A percentile compares a stretch with the other conserved stretches of the same genome.
Evolutionary conservation across 345 rosid species (phyloP).

Genomic region (Eucalyptus curtisii): DNA sequence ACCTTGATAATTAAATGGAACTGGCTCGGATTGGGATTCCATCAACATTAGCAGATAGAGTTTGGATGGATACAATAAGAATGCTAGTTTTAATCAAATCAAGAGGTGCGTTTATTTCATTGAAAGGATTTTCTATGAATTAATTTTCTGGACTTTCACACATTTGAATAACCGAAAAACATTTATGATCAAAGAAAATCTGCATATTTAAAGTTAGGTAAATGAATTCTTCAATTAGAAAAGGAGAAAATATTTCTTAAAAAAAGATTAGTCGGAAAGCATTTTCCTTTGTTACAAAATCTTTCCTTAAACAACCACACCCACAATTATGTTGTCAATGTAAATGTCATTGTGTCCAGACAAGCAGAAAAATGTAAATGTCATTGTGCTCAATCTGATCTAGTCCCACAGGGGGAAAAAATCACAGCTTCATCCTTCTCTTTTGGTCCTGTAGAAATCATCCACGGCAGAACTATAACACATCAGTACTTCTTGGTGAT

Average conservation of each 20-base stretch:
- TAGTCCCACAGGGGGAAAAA: not conserved
- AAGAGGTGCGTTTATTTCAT: not conserved
- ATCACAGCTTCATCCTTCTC: not conserved
- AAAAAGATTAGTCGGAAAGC: rapidly evolving
- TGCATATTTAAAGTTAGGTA: not conserved
- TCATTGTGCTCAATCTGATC: not conserved
- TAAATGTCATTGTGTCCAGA: rapidly evolving
- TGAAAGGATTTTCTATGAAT: rapidly evolving
- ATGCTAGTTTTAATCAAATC: not conserved
- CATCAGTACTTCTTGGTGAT: not conserved
- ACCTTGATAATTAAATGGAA: not conserved
- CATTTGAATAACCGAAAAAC: not conserved
- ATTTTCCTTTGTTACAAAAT: not conserved
- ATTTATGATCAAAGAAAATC: rapidly evolving
- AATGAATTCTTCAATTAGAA: not conserved
- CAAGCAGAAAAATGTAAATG: not conserved
- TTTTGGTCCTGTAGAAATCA: not conserved
- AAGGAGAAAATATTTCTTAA: not conserved
- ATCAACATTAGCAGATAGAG: not conserved
- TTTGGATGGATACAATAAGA: not conserved
- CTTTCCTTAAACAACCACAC: rapidly evolving
- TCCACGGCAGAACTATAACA: not conserved
- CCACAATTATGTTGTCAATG: not conserved
- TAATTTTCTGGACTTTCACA: not conserved
- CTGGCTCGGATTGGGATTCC: not conserved